Base-by-base conservation (phyloP, 2,329 filamentous ascomycete genomes). In the Talaromyces sp. region DNA sequence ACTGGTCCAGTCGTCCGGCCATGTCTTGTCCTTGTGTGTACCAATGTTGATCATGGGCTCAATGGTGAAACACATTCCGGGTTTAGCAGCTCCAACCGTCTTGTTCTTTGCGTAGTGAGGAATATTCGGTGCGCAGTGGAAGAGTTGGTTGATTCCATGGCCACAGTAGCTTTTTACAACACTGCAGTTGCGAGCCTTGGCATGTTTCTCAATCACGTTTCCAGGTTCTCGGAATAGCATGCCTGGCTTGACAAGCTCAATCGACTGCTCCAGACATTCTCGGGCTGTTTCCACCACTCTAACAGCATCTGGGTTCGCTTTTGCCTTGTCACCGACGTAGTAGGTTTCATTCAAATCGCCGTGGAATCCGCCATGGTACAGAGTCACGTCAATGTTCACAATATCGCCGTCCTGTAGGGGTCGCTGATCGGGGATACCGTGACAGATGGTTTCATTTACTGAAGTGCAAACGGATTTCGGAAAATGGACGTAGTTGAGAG, bases 71-170 rank as follows among this genome's bases (percentile, higher is more conserved):
- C 93, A 97, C 93, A 98, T 97, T 62, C 95, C 95, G 0, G 92
- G 89, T 82, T 97, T 97, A 67, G 93, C 95, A 71, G 91, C 88
- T 58, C 95, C 95, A 1, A 97, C 90, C 0, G 94, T 92, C 86
- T 98, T 99, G 81, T 98, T 99, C 85, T 97, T 98, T 65, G 90
- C 94, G 74, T 99, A 99, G 79, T 99, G 95, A 5, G 95, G 95
- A 61, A 99, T 89, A 75, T 96, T 98, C 1, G 95, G 95, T 33
- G 93, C 88, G 76, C 89, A 91, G 80, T 99, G 95, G 85, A 99
- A 99, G 50, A 96, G 84, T 69, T 88, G 90, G 80, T 97, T 96
- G 80, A 98, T 91, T 68, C 94, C 95, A 76, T 99, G 95, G 27
- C 95, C 95, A 73, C 94, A 97, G 78, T 99, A 99, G 2, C 93